Evolutionary conservation across 192 early-diverging fungal genomes (phyloP).

Genomic region (Podila horticola): DNA sequence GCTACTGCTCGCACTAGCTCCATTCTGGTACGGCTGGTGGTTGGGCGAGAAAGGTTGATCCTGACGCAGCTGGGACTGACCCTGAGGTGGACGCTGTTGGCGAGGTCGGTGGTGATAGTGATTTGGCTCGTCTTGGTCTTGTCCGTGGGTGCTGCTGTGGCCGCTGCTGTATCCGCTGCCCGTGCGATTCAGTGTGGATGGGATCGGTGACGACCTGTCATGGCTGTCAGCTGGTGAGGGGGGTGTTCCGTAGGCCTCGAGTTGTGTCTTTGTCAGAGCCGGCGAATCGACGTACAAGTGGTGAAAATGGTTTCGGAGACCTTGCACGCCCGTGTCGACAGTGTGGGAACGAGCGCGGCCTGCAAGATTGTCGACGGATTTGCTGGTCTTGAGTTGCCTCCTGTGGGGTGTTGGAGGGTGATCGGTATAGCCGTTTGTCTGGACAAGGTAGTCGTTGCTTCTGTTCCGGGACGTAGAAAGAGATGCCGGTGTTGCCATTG

Average conservation of each 20-base stretch:
- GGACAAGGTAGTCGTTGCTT: slow-evolving; percentile 11
- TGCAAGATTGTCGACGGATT: slow-evolving; percentile 35
- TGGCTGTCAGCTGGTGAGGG: neutral
- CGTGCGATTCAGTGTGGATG: neutral
- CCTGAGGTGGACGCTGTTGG: slow-evolving; percentile 1
- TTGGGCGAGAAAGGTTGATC: neutral
- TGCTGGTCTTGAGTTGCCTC: slow-evolving; percentile 29
- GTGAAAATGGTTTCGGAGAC: slow-evolving; percentile 26
- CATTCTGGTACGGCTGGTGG: neutral
- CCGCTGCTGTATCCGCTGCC: neutral
- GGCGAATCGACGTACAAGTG: slow-evolving; percentile 33
- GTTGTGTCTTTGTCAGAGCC: slow-evolving; percentile 30
- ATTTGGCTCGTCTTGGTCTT: neutral
- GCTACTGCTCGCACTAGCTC: neutral
- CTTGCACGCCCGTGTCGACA: slow-evolving; percentile 27
- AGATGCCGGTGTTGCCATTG: slow-evolving; percentile 31
- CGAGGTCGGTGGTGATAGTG: neutral
- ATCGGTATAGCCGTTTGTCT: neutral
- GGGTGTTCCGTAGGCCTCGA: slow-evolving; percentile 31
- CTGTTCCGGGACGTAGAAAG: slow-evolving; percentile 11
- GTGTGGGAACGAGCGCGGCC: slow-evolving; percentile 39
- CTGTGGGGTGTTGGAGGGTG: neutral
- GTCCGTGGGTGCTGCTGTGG: neutral
- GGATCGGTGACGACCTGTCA: neutral
- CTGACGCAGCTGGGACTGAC: neutral